Conservation (phyloP, 2,329 filamentous ascomycete species). For the Ceratocystis colombiana region DNA sequence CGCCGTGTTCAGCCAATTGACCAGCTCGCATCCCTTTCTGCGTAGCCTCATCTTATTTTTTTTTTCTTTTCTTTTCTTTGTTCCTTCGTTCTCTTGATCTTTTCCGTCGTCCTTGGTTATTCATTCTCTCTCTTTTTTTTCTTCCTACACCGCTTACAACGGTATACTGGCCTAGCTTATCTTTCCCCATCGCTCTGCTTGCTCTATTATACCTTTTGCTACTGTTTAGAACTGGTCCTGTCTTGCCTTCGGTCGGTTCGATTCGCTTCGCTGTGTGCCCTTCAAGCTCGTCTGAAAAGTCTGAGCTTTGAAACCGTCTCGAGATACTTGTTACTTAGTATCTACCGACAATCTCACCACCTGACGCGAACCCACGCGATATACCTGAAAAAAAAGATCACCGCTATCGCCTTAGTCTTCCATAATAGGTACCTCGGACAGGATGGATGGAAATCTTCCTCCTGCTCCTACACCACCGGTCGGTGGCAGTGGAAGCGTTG, state of each 20-base stretch:
- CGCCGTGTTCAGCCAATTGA: background rate
- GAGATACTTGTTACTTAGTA: slow-evolving; percentile 25
- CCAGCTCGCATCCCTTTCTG: slow-evolving; percentile 4
- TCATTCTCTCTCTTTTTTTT: slow-evolving; percentile 10
- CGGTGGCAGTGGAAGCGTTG: slow-evolving; percentile 34
- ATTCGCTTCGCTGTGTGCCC: slow-evolving; percentile 20
- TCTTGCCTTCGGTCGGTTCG: slow-evolving; percentile 11
- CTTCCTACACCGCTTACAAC: background rate
- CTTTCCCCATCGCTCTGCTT: slow-evolving; percentile 3
- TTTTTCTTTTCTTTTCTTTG: slow-evolving; percentile 2
- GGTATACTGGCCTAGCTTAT: slow-evolving; percentile 9
- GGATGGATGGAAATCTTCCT: slow-evolving; percentile 34
- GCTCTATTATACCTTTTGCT: background rate
- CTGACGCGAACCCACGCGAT: slow-evolving; percentile 20
- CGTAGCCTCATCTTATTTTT: slow-evolving; percentile 6
- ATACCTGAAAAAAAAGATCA: background rate
- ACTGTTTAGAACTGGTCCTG: slow-evolving; percentile 3
- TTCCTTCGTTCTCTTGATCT: slow-evolving; percentile 9
- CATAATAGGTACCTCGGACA: slow-evolving; percentile 11
- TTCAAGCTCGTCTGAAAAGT: slow-evolving; percentile 25
- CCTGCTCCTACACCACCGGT: slow-evolving; percentile 43
- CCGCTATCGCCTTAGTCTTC: too few relatives aligned
- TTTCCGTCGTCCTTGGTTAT: background rate
- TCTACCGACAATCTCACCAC: slow-evolving; percentile 4
- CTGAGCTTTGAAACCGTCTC: slow-evolving; percentile 26